Evolutionary conservation across 257 asterid genomes (phyloP).

Genomic region (Salvia hispanica): DNA sequence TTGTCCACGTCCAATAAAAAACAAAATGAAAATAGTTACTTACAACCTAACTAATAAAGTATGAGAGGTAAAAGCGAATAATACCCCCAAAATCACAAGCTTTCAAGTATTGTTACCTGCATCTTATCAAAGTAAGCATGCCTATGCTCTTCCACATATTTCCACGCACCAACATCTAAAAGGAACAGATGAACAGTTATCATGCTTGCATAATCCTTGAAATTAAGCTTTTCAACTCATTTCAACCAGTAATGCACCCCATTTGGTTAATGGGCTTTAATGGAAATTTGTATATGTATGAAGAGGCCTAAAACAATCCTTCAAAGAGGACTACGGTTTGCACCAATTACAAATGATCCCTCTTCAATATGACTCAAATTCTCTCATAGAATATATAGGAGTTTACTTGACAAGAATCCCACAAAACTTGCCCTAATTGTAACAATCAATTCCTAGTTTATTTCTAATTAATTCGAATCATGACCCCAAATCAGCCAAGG

Average conservation of each 20-base stretch:
- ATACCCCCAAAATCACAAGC: conserved; percentile 9
- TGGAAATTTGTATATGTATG: neutral
- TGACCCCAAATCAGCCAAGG: too few species aligned
- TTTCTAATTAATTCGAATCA: too few species aligned
- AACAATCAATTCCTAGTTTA: too few species aligned
- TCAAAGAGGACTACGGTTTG: too few species aligned
- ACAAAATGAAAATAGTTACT: conserved; percentile 9
- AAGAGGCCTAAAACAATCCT: too few species aligned
- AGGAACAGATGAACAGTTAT: conserved; percentile 37
- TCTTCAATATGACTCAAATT: too few species aligned
- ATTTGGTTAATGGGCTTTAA: neutral
- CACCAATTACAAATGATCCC: too few species aligned
- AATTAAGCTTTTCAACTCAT: conserved; percentile 15
- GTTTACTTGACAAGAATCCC: too few species aligned
- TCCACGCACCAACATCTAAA: conserved; percentile 91
- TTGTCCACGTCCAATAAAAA: neutral
- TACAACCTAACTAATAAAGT: neutral
- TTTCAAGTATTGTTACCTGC: conserved; percentile 63
- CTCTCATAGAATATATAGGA: too few species aligned
- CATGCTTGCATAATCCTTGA: conserved; percentile 32
- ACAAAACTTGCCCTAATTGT: too few species aligned
- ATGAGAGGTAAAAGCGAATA: conserved; percentile 5
- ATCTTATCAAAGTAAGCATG: conserved; percentile 95
- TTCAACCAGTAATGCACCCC: conserved; percentile 15
- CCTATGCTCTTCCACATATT: conserved; percentile 75